A percentile compares a stretch with the other conserved stretches of the same genome.
Conservation (phyloP, 805 yeast species). For the Barnettozyma botsteinii region DNA sequence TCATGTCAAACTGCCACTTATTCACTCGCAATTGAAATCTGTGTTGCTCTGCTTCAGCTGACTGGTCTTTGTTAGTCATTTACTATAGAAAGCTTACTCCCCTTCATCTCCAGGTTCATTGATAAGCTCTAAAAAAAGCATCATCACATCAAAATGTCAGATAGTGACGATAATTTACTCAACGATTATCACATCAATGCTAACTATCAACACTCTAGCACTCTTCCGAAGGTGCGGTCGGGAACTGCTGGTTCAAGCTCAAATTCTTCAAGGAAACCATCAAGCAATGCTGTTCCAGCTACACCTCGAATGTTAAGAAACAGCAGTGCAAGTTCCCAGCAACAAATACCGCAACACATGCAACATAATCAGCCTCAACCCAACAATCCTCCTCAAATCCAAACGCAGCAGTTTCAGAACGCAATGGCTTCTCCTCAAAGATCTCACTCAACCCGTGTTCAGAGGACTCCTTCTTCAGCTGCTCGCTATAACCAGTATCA, state of each 20-base stretch:
- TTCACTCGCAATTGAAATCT: no score
- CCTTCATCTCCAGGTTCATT: no score
- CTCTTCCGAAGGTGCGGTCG: constrained; percentile 25
- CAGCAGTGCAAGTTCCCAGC: constrained; percentile 37
- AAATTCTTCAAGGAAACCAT: constrained; percentile 11
- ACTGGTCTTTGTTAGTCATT: no score
- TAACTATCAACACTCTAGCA: constrained; percentile 17
- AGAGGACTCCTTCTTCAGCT: constrained; percentile 6
- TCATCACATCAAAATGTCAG: constrained; percentile 13
- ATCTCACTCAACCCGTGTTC: constrained; percentile 1
- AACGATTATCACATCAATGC: constrained; percentile 24
- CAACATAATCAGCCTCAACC: not conserved
- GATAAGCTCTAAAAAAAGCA: no score
- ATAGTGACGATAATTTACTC: constrained; percentile 10
- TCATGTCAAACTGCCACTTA: no score
- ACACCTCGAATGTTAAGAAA: constrained; percentile 66
- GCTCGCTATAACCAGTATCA: constrained; percentile 7
- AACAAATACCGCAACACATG: constrained; percentile 8
- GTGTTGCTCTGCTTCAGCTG: no score
- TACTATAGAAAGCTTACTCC: no score
- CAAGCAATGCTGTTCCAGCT: constrained; percentile 42
- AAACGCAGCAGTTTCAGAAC: not conserved
- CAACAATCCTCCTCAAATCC: not conserved
- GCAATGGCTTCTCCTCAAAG: constrained; percentile 6
- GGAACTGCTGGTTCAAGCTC: constrained; percentile 5